Base-by-base conservation (phyloP, 768 basidiomycete genomes). In the Lepiota subincarnata region DNA sequence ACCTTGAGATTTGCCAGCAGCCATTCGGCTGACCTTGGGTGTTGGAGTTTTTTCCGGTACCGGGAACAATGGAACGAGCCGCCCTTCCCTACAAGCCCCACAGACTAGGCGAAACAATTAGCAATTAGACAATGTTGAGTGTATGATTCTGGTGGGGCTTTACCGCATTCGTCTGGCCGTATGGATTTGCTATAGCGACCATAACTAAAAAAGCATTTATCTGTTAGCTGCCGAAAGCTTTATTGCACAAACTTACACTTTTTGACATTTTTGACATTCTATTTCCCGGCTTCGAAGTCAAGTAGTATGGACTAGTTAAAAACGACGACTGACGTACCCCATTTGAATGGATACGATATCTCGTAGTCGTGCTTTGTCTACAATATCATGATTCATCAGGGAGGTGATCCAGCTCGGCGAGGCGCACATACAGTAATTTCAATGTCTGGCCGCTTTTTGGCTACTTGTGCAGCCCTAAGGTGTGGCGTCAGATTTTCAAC, bases 141-240 rank as follows among this genome's bases (percentile, higher is more conserved):
- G 13, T 11, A 4, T 12, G 5, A n/a, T 7, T 20, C 19, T 11
- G 42, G n/a, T 28, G 20, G 24, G 20, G 6, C 73, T 82, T 57
- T 57, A 86, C 87, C 73, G 50, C 80, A 82, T 72, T 83, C 78
- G 28, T 82, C 77, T 12, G 84, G 76, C 12, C 75, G 72, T 58
- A 89, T 89, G 16, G 87, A 89, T 55, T 85, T 89, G 62, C 80
- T 84, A 60, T 83, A 82, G 28, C 87, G 79, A 13, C 87, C 87
- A 60, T 89, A 89, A 48, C 87, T 89, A 57, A 16, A 45, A 13
- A 24, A 13, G 34, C 24, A 35, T 6, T n/a, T 16, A 36, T 8
- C 39, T 22, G 36, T 20, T 44, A 57, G 53, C 19, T 55, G 20
- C 31, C 50, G 37, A 18, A 50, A 2, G 36, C 38, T 37, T 24